A percentile compares a stretch with the other conserved stretches of the same genome.
phyloP scores from a whole-genome alignment of 495 filamentous ascomycete species.

The Aspergillus bridgeri region DNA sequence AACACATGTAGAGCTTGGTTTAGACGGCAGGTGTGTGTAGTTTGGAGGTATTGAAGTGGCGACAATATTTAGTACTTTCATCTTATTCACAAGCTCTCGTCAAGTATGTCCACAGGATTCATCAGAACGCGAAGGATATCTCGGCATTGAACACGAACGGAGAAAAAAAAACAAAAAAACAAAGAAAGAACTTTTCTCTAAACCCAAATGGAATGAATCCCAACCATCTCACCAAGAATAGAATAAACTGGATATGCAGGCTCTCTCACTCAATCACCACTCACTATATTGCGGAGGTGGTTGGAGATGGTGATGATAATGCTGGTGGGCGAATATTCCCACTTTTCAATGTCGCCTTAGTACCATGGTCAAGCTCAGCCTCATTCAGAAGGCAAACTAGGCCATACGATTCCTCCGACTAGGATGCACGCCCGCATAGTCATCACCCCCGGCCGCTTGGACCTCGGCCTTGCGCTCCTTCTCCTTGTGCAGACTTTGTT shows the following conservation, averaged over 20 bases:
- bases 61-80: background rate
- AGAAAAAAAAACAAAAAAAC: background rate
- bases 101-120: slow-evolving; percentile 1
- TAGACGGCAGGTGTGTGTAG: background rate
- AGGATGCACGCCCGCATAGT: slow-evolving; percentile 53
- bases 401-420: slow-evolving; percentile 53
- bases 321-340: no score
- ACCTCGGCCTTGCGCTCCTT: slow-evolving; percentile 39
- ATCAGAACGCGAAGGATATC: slow-evolving; percentile 20
- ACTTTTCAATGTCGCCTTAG: no score
- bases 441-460: slow-evolving; percentile 27
- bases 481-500: slow-evolving; percentile 50
- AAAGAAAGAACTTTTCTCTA: background rate
- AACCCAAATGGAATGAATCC: background rate
- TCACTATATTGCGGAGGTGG: no score
- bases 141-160: slow-evolving; percentile 5
- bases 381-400: no score
- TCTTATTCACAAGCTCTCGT: slow-evolving; percentile 3
- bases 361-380: background rate
- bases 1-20: background rate
- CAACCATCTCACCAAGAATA: no score
- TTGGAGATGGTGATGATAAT: no score
- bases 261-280: no score
- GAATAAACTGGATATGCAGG: no score
- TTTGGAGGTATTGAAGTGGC: background rate